These are phyloP conservation scores for Leucogyrophana mollusca DNA, from an alignment of 768 basidiomycete genomes.

Conservation along the genomic window DNA sequence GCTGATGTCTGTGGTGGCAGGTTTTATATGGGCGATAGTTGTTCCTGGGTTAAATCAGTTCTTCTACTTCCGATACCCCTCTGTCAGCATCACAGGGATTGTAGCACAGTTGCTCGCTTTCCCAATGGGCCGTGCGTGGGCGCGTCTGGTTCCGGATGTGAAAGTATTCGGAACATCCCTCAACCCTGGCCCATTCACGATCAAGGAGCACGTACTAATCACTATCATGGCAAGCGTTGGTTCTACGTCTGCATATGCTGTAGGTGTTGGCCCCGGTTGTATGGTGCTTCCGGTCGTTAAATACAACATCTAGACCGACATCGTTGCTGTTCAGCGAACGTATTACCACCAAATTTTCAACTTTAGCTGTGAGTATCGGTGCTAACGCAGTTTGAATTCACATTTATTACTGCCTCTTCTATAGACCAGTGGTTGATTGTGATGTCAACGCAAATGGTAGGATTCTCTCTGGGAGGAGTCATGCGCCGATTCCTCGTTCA, in stretches of 20 bases:
- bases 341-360: conserved; percentile 41
- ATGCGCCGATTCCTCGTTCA: conserved; percentile 58
- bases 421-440: conserved; percentile 45
- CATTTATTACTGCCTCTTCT: conserved; percentile 27
- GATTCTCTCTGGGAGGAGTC: conserved; percentile 47
- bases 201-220: conserved; percentile 69
- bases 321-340: conserved; percentile 42
- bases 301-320: conserved; percentile 40
- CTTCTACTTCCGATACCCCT: conserved; percentile 31
- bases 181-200: conserved; percentile 70
- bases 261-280: conserved; percentile 26
- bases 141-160: conserved; percentile 49
- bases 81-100: conserved; percentile 20
- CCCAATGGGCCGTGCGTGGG: conserved; percentile 63
- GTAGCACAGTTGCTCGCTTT: conserved; percentile 71
- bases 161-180: conserved; percentile 50
- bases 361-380: conserved; percentile 34
- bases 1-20: conserved; percentile 34
- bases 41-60: conserved; percentile 47
- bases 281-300: too few species aligned
- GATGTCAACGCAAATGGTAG: conserved; percentile 42
- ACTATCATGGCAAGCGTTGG: conserved; percentile 42
- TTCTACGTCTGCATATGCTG: conserved; percentile 41
- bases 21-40: conserved; percentile 49
- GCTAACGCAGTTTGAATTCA: neutral